Evolutionary conservation across 305 asterid species (phyloP), one percentile per base, ranked within the genome.

Genomic region (Fraxinus angustifolia): DNA sequence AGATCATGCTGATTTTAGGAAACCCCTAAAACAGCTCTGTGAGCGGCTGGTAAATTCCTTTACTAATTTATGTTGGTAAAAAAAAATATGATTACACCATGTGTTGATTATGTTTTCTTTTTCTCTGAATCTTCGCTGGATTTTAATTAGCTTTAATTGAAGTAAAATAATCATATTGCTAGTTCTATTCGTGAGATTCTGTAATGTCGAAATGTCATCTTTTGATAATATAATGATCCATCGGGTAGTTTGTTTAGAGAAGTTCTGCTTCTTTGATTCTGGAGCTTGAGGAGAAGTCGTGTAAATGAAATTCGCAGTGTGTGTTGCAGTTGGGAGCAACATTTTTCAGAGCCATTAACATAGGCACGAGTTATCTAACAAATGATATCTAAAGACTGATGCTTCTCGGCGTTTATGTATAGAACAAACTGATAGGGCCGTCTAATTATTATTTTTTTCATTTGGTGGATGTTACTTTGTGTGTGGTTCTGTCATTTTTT

Each of bases 21-120:
- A 91, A 82, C 97, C 99, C 5, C 83, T 93, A 88, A 95, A 95
- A 83, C 88, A 88, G 82, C 95, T 93, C 21, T 95, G 99, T 53
- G 88, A 92, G 87, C 85, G 85, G 65, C 91, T 91, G 97, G 98
- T 93, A 92, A 50, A 30, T 71, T 84, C 82, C 81, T 76, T 34
- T 8, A 58, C 45, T 73, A 19, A 42, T 6, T 67, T 78, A 60
- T 83, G 50, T 60, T 45, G 19, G 17, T 16, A 23, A 23, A 23
- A 14, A 10, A 7, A 60, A 60, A 6, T 2, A 19, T 60, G 71
- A 2, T 58, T 60, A 14, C 33, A 19, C 33, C 12, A 21, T 60
- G 70, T 8, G 26, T 60, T 60, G 71, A 1, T 60, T 58, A 58
- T 17, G 26, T 33, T 30, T 23, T 31, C 17, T 73, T 16, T 48